A percentile compares a stretch with the other conserved stretches of the same genome.
phyloP scores from a whole-genome alignment of 176 grass and related monocot species.

The bread wheat (Triticum aestivum) region IWGSC_CS_RefSeq_v2.1 NC_057804.1:102929099-102929598 shows the following conservation, averaged over 20 bases:
- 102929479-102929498: constrained; percentile 57
- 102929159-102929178: background rate
- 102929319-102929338: constrained; percentile 67
- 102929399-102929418: constrained; percentile 82
- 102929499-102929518: constrained; percentile 95
- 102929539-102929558: constrained; percentile 45
- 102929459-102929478: constrained; percentile 62
- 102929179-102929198: constrained; percentile 83
- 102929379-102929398: background rate
- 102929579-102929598: background rate
- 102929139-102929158: background rate
- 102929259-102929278: constrained; percentile 73
- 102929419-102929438: constrained; percentile 60
- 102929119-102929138: background rate
- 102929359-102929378: background rate
- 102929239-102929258: constrained; percentile 50
- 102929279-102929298: constrained; percentile 75
- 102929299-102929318: constrained; percentile 92
- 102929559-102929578: constrained; percentile 1
- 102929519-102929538: constrained; percentile 75
- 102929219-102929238: constrained; percentile 56
- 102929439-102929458: constrained; percentile 48
- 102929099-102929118: background rate
- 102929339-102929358: constrained; percentile 20
- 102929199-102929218: constrained; percentile 73